Evolutionary conservation across 1,139 yeast species (phyloP).

Genomic region (Casaregolazyma suthepensis): DNA sequence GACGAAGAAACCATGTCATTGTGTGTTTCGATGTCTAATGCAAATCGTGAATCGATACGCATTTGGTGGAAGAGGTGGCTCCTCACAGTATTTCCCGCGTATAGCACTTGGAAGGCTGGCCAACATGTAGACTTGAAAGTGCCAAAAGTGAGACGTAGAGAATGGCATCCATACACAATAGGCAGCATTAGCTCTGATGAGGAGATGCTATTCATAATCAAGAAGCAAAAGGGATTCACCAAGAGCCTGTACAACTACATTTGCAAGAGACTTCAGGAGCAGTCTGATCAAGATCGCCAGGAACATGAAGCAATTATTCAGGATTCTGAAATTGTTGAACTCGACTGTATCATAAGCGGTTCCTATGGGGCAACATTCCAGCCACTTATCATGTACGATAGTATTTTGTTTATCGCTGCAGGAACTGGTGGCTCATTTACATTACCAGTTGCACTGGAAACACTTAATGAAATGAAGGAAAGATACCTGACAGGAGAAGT

Average conservation of each 20-base stretch:
- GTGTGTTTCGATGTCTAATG: constrained; percentile 32
- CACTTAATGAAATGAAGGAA: constrained; percentile 29
- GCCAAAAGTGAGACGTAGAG: constrained; percentile 36
- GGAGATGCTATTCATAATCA: constrained; percentile 38
- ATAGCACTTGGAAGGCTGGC: constrained; percentile 45
- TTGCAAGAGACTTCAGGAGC: constrained; percentile 15
- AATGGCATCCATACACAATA: constrained; percentile 47
- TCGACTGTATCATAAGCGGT: constrained; percentile 39
- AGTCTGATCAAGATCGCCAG: neutral
- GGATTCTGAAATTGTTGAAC: neutral
- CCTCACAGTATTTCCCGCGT: constrained; percentile 31
- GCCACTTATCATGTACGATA: constrained; percentile 40
- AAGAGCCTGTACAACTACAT: constrained; percentile 33
- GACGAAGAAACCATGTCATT: constrained; percentile 42
- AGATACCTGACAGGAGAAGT: neutral
- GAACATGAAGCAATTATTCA: neutral
- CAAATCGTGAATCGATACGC: constrained; percentile 11
- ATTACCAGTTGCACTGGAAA: constrained; percentile 42
- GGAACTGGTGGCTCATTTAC: constrained; percentile 46
- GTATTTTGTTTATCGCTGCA: constrained; percentile 39
- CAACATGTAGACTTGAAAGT: constrained; percentile 43
- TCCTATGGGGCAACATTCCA: constrained; percentile 43
- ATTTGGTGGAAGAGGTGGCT: constrained; percentile 29
- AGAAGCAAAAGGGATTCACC: constrained; percentile 43
- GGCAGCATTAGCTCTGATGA: constrained; percentile 37